Percentiles rank a stretch among this genome's conserved stretches.
Evolutionary conservation across 148 eudicot species (phyloP).

Genomic region (Talinum fruticosum): DNA sequence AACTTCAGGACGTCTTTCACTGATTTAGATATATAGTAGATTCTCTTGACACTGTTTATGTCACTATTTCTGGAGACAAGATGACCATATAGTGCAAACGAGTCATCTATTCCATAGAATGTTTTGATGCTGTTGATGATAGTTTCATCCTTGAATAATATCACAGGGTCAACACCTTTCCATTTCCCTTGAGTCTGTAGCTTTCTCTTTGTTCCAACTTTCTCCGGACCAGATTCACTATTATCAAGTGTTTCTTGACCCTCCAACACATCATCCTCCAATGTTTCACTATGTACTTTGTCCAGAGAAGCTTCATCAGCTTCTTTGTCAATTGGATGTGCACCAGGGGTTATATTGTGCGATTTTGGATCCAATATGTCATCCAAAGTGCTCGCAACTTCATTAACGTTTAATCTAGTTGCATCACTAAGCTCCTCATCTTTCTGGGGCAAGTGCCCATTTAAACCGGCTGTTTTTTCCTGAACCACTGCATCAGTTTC

Average conservation of each 20-base stretch:
- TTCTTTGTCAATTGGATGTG: constrained; percentile 30
- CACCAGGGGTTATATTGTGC: constrained; percentile 33
- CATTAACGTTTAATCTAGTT: constrained; percentile 19
- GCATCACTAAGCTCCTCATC: constrained; percentile 26
- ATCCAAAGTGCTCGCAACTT: constrained; percentile 23
- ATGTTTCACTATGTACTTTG: constrained; percentile 27
- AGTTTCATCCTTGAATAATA: constrained; percentile 58
- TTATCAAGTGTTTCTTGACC: constrained; percentile 31
- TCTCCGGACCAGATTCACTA: constrained; percentile 33
- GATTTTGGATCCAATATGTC: constrained; percentile 28
- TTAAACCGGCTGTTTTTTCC: constrained; percentile 34
- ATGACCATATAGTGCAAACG: constrained; percentile 70
- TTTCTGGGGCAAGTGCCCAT: constrained; percentile 21
- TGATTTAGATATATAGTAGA: constrained; percentile 79
- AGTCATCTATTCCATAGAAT: constrained; percentile 85
- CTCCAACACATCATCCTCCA: constrained; percentile 39
- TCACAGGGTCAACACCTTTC: constrained; percentile 94
- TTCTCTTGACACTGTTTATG: constrained; percentile 78
- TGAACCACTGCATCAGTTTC: constrained; percentile 39
- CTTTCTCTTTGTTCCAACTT: constrained; percentile 66
- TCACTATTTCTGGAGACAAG: constrained; percentile 86
- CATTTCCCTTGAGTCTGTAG: constrained; percentile 82
- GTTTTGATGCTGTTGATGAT: constrained; percentile 56
- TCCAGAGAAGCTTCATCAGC: constrained; percentile 36
- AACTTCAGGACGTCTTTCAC: constrained; percentile 77